Conservation (phyloP, 306 rosid species). For the Cucumis cinereus region DNA sequence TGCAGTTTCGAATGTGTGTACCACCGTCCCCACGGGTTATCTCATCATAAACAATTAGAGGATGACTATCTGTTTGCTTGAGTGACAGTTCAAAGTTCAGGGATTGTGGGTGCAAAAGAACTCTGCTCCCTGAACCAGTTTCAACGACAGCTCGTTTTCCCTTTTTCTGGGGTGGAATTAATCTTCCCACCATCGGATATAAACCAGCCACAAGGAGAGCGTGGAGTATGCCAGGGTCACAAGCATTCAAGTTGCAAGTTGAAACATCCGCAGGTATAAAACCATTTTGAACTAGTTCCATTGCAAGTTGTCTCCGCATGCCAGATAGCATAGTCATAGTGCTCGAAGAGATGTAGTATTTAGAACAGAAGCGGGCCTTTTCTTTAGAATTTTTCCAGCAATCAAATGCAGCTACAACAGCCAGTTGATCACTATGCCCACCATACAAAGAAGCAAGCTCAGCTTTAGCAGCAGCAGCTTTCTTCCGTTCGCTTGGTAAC, state of each 20-base stretch:
- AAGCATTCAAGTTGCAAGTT: conserved; percentile 48
- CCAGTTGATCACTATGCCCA: conserved; percentile 79
- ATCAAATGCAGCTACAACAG: conserved; percentile 68
- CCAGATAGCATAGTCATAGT: conserved; percentile 59
- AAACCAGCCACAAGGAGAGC: conserved; percentile 72
- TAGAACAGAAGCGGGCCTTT: conserved; percentile 43
- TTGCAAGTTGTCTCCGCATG: conserved; percentile 70
- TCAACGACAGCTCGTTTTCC: conserved; percentile 28
- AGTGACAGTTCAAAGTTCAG: conserved; percentile 21
- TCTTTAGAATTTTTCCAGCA: conserved; percentile 65
- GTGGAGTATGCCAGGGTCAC: conserved; percentile 60
- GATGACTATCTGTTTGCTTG: conserved; percentile 7
- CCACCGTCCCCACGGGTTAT: conserved; percentile 66
- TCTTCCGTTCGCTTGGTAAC: conserved; percentile 42
- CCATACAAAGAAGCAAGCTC: conserved; percentile 72
- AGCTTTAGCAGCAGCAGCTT: conserved; percentile 45
- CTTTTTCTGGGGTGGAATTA: conserved; percentile 17
- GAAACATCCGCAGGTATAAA: conserved; percentile 40
- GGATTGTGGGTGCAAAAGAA: conserved; percentile 52
- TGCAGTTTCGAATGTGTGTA: conserved; percentile 45
- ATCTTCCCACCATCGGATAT: conserved; percentile 86
- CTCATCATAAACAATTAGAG: conserved; percentile 58
- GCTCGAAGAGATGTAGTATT: conserved; percentile 41
- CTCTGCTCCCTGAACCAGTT: conserved; percentile 45
- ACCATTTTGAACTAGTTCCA: conserved; percentile 56